Percentiles rank a stretch among this genome's conserved stretches.
Conservation (phyloP, 1,139 yeast species). For the Candida tropicalis region DNA sequence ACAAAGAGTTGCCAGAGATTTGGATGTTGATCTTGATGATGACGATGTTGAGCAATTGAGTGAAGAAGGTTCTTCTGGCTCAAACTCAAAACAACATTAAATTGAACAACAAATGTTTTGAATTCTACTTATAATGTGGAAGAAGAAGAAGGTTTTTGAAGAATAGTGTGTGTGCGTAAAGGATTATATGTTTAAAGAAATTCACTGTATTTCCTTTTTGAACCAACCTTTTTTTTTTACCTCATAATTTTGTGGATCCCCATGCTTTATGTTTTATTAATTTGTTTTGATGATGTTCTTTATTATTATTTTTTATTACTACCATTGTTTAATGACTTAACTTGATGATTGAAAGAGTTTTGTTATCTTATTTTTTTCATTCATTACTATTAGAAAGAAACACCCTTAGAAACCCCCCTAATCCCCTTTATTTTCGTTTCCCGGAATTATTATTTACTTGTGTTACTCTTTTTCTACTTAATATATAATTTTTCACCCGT, state of each 20-base stretch:
- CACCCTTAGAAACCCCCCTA: slow-evolving; percentile 13
- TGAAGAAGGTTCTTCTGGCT: slow-evolving; percentile 14
- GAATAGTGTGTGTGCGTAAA: slow-evolving; percentile 15
- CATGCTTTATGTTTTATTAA: background rate
- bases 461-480: background rate
- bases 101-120: slow-evolving; percentile 1
- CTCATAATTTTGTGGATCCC: no score
- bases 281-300: background rate
- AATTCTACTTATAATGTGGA: background rate
- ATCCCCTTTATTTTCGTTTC: slow-evolving; percentile 6
- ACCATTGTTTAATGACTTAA: slow-evolving; percentile 14
- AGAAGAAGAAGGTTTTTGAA: slow-evolving; percentile 10
- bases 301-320: slow-evolving; percentile 7
- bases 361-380: slow-evolving; percentile 5
- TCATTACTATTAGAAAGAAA: slow-evolving; percentile 14
- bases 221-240: slow-evolving; percentile 9
- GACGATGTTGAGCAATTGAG: slow-evolving; percentile 27
- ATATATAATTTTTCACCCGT: slow-evolving; percentile 10
- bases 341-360: slow-evolving; percentile 10
- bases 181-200: background rate
- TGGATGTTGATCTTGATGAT: slow-evolving; percentile 55
- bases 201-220: slow-evolving; percentile 6
- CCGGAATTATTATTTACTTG: background rate
- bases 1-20: slow-evolving; percentile 56
- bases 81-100: slow-evolving; percentile 10